Evolutionary conservation across 768 basidiomycete genomes (phyloP).

Genomic region (Leccinum broughii): DNA sequence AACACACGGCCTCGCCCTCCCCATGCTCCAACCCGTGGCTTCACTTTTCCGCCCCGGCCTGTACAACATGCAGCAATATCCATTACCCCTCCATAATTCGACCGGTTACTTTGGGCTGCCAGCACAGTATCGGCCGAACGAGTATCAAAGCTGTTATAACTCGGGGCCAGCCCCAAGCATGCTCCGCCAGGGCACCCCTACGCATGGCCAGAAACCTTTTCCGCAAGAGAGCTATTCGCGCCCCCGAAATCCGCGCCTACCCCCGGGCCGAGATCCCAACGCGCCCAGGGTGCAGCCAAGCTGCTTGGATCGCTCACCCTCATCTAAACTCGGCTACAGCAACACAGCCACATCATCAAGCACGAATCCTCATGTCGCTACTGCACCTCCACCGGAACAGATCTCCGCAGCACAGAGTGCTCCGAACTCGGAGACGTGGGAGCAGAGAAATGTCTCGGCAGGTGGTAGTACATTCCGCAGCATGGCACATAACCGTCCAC

Average conservation of each 20-base stretch:
- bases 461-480: neutral
- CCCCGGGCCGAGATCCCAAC: slow-evolving; percentile 19
- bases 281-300: slow-evolving; percentile 20
- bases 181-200: slow-evolving; percentile 31
- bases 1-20: slow-evolving; percentile 17
- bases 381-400: neutral
- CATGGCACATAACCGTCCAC: slow-evolving; percentile 27
- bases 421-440: neutral
- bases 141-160: slow-evolving; percentile 53
- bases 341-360: neutral
- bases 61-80: slow-evolving; percentile 24
- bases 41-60: slow-evolving; percentile 22
- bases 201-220: slow-evolving; percentile 34
- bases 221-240: slow-evolving; percentile 35
- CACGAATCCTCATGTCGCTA: neutral
- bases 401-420: slow-evolving; percentile 5
- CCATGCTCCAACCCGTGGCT: slow-evolving; percentile 26
- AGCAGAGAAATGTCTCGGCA: slow-evolving; percentile 1
- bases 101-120: slow-evolving; percentile 39
- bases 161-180: slow-evolving; percentile 25
- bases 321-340: slow-evolving; percentile 8
- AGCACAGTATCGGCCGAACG: slow-evolving; percentile 36
- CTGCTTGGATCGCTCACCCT: slow-evolving; percentile 4
- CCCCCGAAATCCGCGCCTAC: slow-evolving; percentile 14
- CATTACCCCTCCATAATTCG: slow-evolving; percentile 28